A percentile compares a stretch with the other conserved stretches of the same genome.
Conservation (phyloP, 192 early-diverging fungal genomes). For the Entophlyctis luteolus region DNA sequence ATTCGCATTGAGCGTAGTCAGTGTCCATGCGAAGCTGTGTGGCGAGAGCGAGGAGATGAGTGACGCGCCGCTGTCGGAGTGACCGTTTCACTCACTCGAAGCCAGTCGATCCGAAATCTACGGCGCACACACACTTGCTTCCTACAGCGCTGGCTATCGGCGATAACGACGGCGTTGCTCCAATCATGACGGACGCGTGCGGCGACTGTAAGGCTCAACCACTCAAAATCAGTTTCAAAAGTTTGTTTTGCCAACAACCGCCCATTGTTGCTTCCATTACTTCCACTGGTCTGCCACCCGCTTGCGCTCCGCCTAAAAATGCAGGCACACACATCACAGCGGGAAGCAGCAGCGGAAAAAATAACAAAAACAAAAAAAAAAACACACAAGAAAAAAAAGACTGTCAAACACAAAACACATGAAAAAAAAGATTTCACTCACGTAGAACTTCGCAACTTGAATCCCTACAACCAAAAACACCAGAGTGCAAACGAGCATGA, state of each 20-base stretch:
- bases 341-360: neutral
- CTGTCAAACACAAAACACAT: neutral
- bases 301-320: constrained; percentile 37
- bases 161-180: too few species aligned
- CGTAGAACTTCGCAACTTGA: constrained; percentile 55
- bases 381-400: neutral
- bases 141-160: too few species aligned
- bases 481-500: constrained; percentile 76
- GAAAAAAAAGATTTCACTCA: constrained; percentile 17
- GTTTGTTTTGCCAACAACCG: neutral
- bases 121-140: too few species aligned
- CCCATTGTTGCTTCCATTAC: neutral
- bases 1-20: too few species aligned
- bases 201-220: too few species aligned
- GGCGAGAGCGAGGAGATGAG: too few species aligned
- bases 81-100: too few species aligned
- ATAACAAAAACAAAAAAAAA: neutral
- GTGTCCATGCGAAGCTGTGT: too few species aligned
- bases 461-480: constrained; percentile 71
- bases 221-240: too few species aligned
- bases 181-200: too few species aligned
- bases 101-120: too few species aligned
- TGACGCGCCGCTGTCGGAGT: too few species aligned
- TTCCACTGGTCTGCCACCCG: constrained; percentile 39
- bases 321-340: neutral